Percentiles rank a stretch among this genome's conserved stretches.
phyloP scores from a whole-genome alignment of 2,329 filamentous ascomycete genomes.

The Calycina marina region DNA sequence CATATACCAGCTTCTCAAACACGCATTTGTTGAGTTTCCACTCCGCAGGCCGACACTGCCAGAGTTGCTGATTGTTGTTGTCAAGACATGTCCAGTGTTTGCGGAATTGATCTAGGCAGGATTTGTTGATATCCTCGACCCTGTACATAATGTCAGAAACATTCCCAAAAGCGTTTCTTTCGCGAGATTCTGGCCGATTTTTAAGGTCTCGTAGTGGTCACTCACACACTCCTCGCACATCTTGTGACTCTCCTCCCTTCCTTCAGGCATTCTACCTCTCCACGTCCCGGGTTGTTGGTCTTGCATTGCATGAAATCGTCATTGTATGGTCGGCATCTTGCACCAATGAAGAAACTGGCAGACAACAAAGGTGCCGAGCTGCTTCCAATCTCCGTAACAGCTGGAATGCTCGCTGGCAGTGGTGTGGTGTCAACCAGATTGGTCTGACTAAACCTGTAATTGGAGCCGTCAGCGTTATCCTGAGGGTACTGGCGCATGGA shows the following conservation, averaged over 20 bases:
- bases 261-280: constrained; percentile 89
- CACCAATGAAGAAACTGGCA: constrained; percentile 92
- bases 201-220: too few species aligned
- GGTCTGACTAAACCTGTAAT: constrained; percentile 77
- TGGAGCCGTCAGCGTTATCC: constrained; percentile 16
- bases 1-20: constrained; percentile 89
- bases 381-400: constrained; percentile 84
- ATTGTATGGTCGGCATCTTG: constrained; percentile 87
- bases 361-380: constrained; percentile 86
- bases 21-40: constrained; percentile 90
- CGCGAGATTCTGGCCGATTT: too few species aligned
- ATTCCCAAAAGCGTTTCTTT: too few species aligned
- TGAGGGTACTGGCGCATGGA: neutral
- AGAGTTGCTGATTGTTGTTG: constrained; percentile 94
- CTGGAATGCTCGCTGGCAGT: constrained; percentile 79
- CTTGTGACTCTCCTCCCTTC: constrained; percentile 93
- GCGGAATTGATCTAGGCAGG: constrained; percentile 83
- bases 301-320: constrained; percentile 99
- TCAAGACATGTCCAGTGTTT: constrained; percentile 92
- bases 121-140: constrained; percentile 88
- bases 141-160: constrained; percentile 30
- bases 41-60: constrained; percentile 83
- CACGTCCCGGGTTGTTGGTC: constrained; percentile 77
- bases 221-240: constrained; percentile 92
- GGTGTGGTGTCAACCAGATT: constrained; percentile 92